These are phyloP conservation scores for Ilyonectria sp. DNA, from an alignment of 2,329 filamentous ascomycete species.

Conservation along the genomic window DNA sequence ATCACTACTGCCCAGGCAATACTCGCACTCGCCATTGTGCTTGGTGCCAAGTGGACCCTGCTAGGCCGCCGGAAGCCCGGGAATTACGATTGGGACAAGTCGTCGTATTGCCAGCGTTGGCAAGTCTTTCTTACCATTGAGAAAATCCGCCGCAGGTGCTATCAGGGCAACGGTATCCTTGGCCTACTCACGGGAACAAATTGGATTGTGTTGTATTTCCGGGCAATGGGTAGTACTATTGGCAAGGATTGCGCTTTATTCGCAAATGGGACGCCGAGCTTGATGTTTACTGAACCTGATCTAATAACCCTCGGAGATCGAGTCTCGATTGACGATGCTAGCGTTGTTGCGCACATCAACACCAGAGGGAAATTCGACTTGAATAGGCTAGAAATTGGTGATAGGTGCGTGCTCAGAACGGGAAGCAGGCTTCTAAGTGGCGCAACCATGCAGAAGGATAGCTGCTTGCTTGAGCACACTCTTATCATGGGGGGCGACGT, in stretches of 20 bases:
- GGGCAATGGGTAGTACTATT: constrained; percentile 67
- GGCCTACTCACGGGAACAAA: constrained; percentile 68
- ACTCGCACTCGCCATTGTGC: constrained; percentile 59
- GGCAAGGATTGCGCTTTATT: constrained; percentile 70
- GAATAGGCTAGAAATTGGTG: constrained; percentile 65
- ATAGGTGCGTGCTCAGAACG: constrained; percentile 66
- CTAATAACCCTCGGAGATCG: constrained; percentile 67
- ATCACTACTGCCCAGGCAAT: constrained; percentile 61
- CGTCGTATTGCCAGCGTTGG: constrained; percentile 71
- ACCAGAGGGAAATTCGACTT: constrained; percentile 70
- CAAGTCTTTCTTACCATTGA: constrained; percentile 69
- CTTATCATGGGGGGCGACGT: constrained; percentile 70
- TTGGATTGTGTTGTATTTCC: constrained; percentile 68
- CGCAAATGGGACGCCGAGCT: constrained; percentile 65
- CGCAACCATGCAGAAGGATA: constrained; percentile 67
- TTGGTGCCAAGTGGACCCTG: constrained; percentile 66
- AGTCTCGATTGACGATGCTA: constrained; percentile 69
- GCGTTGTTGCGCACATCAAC: constrained; percentile 70
- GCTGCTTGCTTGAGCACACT: constrained; percentile 70
- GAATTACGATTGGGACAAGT: constrained; percentile 72
- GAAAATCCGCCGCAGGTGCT: constrained; percentile 65
- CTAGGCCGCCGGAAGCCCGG: constrained; percentile 66
- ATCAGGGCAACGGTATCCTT: constrained; percentile 65
- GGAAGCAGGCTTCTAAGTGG: constrained; percentile 68
- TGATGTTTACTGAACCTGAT: constrained; percentile 72